Percentiles rank a stretch among this genome's conserved stretches.
These are phyloP conservation scores for Fusarium piperis DNA, from an alignment of 2,329 filamentous ascomycete genomes.

Conservation along the genomic window DNA sequence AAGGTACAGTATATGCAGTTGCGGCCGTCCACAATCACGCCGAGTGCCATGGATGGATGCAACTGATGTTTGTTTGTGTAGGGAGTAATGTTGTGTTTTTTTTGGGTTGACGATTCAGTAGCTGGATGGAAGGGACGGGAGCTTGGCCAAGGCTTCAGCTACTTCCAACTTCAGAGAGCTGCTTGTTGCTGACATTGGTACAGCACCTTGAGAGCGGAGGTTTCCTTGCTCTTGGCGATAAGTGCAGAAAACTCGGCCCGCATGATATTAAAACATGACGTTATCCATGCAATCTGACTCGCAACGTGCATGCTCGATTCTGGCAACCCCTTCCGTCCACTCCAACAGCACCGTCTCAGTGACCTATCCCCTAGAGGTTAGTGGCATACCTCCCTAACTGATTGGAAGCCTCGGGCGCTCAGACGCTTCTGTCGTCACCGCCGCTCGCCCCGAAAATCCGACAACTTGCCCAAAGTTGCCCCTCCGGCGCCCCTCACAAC, in stretches of 20 bases:
- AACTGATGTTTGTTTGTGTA: neutral
- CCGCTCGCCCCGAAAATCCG: slow-evolving; percentile 25
- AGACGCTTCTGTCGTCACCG: slow-evolving; percentile 37
- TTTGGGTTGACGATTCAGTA: neutral
- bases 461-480: slow-evolving; percentile 19
- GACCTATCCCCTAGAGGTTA: slow-evolving; percentile 8
- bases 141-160: neutral
- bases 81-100: neutral
- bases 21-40: neutral
- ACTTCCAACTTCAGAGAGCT: no score
- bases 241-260: neutral
- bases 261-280: neutral
- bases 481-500: slow-evolving; percentile 31
- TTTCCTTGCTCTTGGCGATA: neutral
- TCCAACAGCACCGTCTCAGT: neutral
- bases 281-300: neutral
- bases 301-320: neutral
- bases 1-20: neutral
- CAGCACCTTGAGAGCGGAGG: neutral
- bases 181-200: neutral
- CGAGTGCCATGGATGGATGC: neutral
- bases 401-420: slow-evolving; percentile 12
- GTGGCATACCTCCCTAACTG: slow-evolving; percentile 6
- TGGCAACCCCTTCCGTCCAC: neutral
- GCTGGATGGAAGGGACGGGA: neutral